Evolutionary conservation across 2,329 filamentous ascomycete species (phyloP).

Genomic region (Mycocentrospora acerina): DNA sequence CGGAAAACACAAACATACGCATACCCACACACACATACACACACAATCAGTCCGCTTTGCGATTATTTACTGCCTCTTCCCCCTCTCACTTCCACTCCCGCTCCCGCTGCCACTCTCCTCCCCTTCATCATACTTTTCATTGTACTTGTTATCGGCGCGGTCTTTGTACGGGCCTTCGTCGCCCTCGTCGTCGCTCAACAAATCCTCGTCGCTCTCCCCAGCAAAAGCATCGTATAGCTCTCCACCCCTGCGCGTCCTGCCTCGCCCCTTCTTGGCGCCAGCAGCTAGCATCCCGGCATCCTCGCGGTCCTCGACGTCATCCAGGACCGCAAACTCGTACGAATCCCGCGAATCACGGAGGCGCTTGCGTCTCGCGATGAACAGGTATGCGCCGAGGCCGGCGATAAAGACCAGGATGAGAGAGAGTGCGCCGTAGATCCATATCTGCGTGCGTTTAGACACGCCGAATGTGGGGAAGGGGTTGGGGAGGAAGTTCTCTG

Average conservation of each 20-base stretch:
- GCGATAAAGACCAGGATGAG: constrained; percentile 83
- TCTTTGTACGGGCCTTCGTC: constrained; percentile 42
- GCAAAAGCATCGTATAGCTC: constrained; percentile 98
- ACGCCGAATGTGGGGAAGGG: constrained; percentile 90
- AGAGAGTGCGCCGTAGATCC: constrained; percentile 87
- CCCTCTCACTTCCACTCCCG: constrained; percentile 26
- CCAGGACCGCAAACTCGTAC: constrained; percentile 93
- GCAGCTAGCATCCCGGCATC: constrained; percentile 51
- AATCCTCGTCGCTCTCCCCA: constrained; percentile 79
- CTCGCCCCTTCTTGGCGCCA: constrained; percentile 38
- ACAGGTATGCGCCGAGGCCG: constrained; percentile 79
- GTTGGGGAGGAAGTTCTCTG: constrained; percentile 69
- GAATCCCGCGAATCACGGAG: constrained; percentile 74
- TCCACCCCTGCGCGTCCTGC: constrained; percentile 66
- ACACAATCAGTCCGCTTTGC: not conserved
- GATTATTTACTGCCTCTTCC: constrained; percentile 25
- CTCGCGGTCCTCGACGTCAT: constrained; percentile 70
- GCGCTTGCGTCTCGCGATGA: constrained; percentile 73
- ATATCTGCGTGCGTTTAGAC: constrained; percentile 81
- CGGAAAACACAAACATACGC: not conserved
- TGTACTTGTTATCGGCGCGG: constrained; percentile 27
- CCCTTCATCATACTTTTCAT: constrained; percentile 33
- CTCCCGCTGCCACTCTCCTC: constrained; percentile 28
- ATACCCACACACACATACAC: not conserved
- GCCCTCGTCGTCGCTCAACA: constrained; percentile 49